These are phyloP conservation scores for Verticillium zaregamsianum DNA, from an alignment of 2,329 filamentous ascomycete genomes.

Conservation along the genomic window DNA sequence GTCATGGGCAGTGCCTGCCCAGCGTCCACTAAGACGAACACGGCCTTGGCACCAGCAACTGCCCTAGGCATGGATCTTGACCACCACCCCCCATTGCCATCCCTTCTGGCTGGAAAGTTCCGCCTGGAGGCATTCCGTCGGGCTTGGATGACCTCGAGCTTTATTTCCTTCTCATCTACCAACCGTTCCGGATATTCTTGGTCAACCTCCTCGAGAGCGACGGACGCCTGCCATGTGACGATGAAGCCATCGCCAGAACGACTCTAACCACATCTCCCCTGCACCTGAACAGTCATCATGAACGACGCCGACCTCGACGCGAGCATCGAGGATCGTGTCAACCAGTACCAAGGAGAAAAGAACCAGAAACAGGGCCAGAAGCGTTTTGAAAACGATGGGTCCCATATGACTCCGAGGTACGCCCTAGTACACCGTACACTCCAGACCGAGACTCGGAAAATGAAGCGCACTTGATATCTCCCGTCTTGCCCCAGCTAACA, in stretches of 20 bases:
- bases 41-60: background rate
- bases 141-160: background rate
- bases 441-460: too few relatives aligned
- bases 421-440: too few relatives aligned
- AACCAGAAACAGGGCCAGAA: conserved; percentile 17
- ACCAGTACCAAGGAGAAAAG: conserved; percentile 17
- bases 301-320: conserved; percentile 34
- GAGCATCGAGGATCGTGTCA: conserved; percentile 29
- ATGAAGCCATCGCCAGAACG: background rate
- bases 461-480: too few relatives aligned
- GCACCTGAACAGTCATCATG: conserved; percentile 23
- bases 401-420: conserved; percentile 41
- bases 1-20: background rate
- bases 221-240: background rate
- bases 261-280: background rate
- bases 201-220: background rate
- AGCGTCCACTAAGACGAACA: background rate
- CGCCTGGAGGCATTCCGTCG: background rate
- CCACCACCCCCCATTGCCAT: background rate
- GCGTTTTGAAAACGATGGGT: conserved; percentile 31
- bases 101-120: background rate
- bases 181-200: background rate
- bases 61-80: background rate
- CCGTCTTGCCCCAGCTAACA: background rate
- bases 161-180: background rate